Evolutionary conservation across 1,139 yeast species (phyloP).

Genomic region (Taphrina betulina): DNA sequence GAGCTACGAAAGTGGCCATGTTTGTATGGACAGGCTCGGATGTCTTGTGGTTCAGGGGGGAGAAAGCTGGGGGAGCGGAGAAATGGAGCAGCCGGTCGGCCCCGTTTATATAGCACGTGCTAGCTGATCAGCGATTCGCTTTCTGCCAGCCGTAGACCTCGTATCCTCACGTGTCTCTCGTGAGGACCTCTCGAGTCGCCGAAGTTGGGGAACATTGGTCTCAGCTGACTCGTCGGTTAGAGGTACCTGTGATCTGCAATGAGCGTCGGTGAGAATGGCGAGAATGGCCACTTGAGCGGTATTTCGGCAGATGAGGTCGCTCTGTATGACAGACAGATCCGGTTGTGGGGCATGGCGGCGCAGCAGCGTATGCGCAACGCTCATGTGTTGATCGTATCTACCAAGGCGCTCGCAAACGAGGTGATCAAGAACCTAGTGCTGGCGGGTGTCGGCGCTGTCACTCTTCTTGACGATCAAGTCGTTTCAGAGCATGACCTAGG

Average conservation of each 20-base stretch:
- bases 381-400: slow-evolving; percentile 61
- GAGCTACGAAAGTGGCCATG: slow-evolving; percentile 29
- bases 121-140: too few relatives aligned
- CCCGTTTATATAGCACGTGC: too few relatives aligned
- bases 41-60: too few relatives aligned
- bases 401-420: slow-evolving; percentile 76
- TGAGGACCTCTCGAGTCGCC: too few relatives aligned
- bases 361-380: slow-evolving; percentile 78
- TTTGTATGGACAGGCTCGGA: too few relatives aligned
- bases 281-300: slow-evolving; percentile 27
- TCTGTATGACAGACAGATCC: slow-evolving; percentile 87
- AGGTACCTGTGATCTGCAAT: too few relatives aligned
- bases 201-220: too few relatives aligned
- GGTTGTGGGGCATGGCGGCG: slow-evolving; percentile 96
- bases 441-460: slow-evolving; percentile 81
- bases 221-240: too few relatives aligned
- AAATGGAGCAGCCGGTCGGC: too few relatives aligned
- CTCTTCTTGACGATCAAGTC: slow-evolving; percentile 60
- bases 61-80: too few relatives aligned
- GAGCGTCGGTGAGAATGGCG: slow-evolving; percentile 19
- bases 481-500: slow-evolving; percentile 66
- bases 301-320: slow-evolving; percentile 70
- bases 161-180: too few relatives aligned
- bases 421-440: slow-evolving; percentile 78
- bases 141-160: too few relatives aligned